Conservation (phyloP, 345 rosid genomes). For the Eucalyptus erythrocorys region DNA sequence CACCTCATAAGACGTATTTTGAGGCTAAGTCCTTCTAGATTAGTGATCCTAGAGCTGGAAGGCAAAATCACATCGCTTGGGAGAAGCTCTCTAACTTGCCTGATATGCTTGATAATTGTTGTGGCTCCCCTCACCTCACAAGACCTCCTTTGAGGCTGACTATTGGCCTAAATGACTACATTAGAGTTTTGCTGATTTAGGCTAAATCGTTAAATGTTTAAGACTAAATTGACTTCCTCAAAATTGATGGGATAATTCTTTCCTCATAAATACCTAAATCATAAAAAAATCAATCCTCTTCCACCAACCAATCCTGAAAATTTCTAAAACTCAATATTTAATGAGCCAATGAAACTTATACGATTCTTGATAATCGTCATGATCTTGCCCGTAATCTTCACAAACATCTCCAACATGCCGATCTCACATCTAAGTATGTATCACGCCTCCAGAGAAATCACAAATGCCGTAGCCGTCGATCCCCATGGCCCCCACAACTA, state of each 20-base stretch:
- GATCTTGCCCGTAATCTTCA: background rate
- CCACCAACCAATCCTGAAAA: background rate
- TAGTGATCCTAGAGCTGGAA: too few relatives aligned
- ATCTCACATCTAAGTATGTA: background rate
- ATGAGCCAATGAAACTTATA: fast-evolving
- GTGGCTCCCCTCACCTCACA: fast-evolving
- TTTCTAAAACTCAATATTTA: too few relatives aligned
- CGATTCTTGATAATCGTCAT: background rate
- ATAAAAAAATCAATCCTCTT: background rate
- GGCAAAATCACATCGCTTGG: too few relatives aligned
- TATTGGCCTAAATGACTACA: too few relatives aligned
- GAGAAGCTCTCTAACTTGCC: too few relatives aligned
- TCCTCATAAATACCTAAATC: background rate
- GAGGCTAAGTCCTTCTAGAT: fast-evolving
- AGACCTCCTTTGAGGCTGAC: too few relatives aligned
- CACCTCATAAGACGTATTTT: too few relatives aligned
- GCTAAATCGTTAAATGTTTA: fast-evolving
- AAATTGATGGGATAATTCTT: background rate
- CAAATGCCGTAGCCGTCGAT: background rate
- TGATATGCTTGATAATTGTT: too few relatives aligned
- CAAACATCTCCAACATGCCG: background rate
- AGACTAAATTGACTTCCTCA: fast-evolving
- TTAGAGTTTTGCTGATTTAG: fast-evolving
- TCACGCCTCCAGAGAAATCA: background rate
- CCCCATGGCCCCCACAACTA: background rate